Evolutionary conservation across 192 early-diverging fungal species (phyloP).

Genomic region (Pilobolus umbonatus): DNA sequence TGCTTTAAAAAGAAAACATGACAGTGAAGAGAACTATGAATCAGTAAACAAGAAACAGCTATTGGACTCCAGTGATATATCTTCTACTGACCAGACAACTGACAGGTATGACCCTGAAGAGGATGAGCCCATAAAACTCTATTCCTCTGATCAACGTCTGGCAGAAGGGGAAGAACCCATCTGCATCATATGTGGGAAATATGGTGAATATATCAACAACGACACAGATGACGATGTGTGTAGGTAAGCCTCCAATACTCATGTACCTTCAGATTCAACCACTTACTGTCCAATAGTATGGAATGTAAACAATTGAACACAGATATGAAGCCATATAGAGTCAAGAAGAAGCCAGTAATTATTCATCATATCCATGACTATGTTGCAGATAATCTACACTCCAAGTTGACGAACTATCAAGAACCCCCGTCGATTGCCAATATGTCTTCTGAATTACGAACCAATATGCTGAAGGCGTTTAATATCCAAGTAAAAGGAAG

Average conservation of each 20-base stretch:
- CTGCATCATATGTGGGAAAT: constrained; percentile 41
- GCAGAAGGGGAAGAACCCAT: constrained; percentile 26
- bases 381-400: constrained; percentile 21
- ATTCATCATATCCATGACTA: background rate
- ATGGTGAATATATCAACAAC: constrained; percentile 43
- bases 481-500: constrained; percentile 39
- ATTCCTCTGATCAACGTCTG: constrained; percentile 28
- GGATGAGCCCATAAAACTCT: constrained; percentile 7
- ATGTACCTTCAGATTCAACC: background rate
- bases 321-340: constrained; percentile 10
- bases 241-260: constrained; percentile 21
- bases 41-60: too few species aligned
- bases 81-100: too few species aligned
- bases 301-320: constrained; percentile 39
- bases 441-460: constrained; percentile 10
- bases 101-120: background rate
- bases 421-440: constrained; percentile 18
- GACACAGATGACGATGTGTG: constrained; percentile 39
- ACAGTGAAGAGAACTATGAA: too few species aligned
- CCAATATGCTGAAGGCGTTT: constrained; percentile 28
- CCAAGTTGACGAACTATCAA: constrained; percentile 38
- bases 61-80: too few species aligned
- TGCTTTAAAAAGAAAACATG: too few species aligned
- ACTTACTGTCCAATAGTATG: constrained; percentile 16
- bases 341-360: background rate